phyloP scores from a whole-genome alignment of 129 eudicot species.

The Heracleum sosnowskyi region DNA sequence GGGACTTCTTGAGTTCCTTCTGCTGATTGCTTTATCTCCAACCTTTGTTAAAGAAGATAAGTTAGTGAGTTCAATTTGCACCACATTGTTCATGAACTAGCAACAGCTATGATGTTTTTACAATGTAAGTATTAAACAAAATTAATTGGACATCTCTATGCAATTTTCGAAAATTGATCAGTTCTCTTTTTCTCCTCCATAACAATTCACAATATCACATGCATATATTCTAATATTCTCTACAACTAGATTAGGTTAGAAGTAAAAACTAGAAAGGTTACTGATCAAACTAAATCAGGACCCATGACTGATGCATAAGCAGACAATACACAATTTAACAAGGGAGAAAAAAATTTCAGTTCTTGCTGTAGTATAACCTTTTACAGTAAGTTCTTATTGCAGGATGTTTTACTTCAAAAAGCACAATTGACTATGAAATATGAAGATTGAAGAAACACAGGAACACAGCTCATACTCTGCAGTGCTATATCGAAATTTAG shows the following conservation, averaged over 20 bases:
- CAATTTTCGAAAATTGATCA: not conserved
- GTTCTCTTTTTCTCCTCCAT: not conserved
- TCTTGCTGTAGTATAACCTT: not conserved
- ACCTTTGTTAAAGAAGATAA: slow-evolving; percentile 26
- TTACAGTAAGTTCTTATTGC: not conserved
- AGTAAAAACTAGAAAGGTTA: not conserved
- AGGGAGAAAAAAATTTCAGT: too few relatives aligned
- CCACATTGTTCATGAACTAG: not conserved
- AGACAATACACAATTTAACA: not conserved
- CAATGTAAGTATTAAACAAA: not conserved
- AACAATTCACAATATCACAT: not conserved
- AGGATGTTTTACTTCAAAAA: not conserved
- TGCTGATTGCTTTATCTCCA: slow-evolving; percentile 90
- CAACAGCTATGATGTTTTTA: not conserved
- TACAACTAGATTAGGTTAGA: not conserved
- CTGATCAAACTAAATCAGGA: not conserved
- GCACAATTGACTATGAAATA: not conserved
- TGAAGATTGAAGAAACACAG: not conserved
- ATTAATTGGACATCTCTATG: not conserved
- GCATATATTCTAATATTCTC: not conserved
- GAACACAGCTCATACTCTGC: not conserved
- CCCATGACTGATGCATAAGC: not conserved
- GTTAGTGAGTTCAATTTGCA: not conserved
- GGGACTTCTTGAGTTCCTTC: slow-evolving; percentile 99
- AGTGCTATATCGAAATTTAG: not conserved